phyloP scores from a whole-genome alignment of 495 filamentous ascomycete genomes.

The Penicillium nucicola region DNA sequence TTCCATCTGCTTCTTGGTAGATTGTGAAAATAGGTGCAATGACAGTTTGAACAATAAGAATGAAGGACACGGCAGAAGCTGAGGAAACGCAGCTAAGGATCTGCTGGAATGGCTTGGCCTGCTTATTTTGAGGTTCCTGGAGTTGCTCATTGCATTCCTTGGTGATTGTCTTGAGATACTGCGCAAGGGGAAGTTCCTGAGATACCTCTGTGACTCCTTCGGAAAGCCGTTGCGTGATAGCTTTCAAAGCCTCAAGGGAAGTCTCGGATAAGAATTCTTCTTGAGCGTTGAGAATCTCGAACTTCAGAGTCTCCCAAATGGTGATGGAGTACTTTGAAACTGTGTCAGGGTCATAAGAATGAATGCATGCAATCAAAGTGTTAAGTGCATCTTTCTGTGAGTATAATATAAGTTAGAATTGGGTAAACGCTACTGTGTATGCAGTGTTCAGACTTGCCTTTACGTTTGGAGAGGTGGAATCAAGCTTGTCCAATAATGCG shows the following conservation, averaged over 20 bases:
- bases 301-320: conserved; percentile 73
- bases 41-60: conserved; percentile 52
- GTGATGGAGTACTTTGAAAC: conserved; percentile 67
- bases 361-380: conserved; percentile 58
- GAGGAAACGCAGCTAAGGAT: conserved; percentile 57
- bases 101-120: conserved; percentile 65
- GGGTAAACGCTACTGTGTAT: background rate
- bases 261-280: conserved; percentile 67
- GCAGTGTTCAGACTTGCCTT: conserved; percentile 46
- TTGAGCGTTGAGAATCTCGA: conserved; percentile 71
- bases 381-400: conserved; percentile 67
- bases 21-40: conserved; percentile 60
- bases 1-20: conserved; percentile 61
- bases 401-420: conserved; percentile 33
- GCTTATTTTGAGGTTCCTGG: conserved; percentile 73
- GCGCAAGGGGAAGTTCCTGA: conserved; percentile 51
- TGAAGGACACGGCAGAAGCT: conserved; percentile 53
- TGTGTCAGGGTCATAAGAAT: conserved; percentile 57
- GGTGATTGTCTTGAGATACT: conserved; percentile 60
- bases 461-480: conserved; percentile 70
- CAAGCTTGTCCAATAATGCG: conserved; percentile 69
- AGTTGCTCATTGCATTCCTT: conserved; percentile 71
- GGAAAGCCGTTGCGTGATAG: conserved; percentile 57
- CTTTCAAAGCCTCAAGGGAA: conserved; percentile 52
- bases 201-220: conserved; percentile 47